phyloP scores from a whole-genome alignment of 257 asterid species.

The Marsdenia floribunda region DNA sequence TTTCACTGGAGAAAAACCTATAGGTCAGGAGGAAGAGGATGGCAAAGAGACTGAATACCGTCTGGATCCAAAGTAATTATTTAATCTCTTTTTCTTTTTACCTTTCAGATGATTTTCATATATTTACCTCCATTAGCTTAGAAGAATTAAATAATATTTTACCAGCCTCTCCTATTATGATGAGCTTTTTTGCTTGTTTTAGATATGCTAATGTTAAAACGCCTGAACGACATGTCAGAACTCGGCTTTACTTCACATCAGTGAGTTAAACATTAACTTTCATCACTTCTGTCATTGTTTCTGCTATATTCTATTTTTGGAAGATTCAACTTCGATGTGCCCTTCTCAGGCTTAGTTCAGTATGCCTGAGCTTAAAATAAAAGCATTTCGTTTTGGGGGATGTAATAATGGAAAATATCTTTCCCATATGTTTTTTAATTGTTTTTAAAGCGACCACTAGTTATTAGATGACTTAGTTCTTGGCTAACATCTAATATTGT shows the following conservation, averaged over 20 bases:
- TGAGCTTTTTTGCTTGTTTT: slow-evolving; percentile 20
- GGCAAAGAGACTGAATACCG: slow-evolving; percentile 94
- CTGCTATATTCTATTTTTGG: neutral
- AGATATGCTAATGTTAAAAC: slow-evolving; percentile 88
- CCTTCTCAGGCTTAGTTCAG: neutral
- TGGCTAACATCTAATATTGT: neutral
- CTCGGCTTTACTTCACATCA: slow-evolving; percentile 88
- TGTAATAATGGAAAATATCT: neutral
- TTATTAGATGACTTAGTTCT: neutral
- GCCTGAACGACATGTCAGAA: slow-evolving; percentile 89
- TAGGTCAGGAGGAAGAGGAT: slow-evolving; percentile 83
- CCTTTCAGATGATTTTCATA: neutral
- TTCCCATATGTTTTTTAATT: neutral
- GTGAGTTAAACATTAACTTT: slow-evolving; percentile 42
- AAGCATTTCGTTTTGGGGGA: neutral
- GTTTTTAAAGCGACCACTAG: neutral
- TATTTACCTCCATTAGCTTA: slow-evolving; percentile 4
- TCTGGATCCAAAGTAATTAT: slow-evolving; percentile 72
- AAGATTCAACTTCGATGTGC: neutral
- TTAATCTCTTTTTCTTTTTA: neutral
- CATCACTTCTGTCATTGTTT: neutral
- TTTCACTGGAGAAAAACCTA: slow-evolving; percentile 71
- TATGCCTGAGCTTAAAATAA: neutral
- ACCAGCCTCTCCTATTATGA: neutral
- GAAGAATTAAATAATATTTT: slow-evolving; percentile 5